Conservation (phyloP, 345 rosid species). For the Syzygium aqueum region DNA sequence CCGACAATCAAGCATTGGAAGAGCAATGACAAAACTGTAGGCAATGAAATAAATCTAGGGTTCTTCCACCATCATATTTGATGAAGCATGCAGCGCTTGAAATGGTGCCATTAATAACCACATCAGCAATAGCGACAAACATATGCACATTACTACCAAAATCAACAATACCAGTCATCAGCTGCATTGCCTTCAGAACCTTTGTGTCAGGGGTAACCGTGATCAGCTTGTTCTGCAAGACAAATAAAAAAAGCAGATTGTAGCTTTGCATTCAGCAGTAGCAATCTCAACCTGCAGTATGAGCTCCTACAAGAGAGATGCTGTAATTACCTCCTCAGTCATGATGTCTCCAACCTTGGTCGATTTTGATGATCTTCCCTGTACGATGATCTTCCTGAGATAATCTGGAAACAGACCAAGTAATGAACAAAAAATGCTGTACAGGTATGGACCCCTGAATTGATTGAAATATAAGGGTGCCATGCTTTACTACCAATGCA, state of each 20-base stretch:
- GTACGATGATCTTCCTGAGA: slow-evolving; percentile 90
- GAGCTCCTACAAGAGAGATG: not conserved
- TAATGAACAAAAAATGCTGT: not conserved
- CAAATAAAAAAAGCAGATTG: not conserved
- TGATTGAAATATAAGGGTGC: not conserved
- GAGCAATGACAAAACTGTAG: not conserved
- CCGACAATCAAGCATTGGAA: not conserved
- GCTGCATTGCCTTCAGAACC: slow-evolving; percentile 93
- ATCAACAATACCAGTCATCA: slow-evolving; percentile 74
- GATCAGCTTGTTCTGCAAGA: slow-evolving; percentile 75
- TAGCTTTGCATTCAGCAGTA: not conserved
- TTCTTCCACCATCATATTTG: not conserved
- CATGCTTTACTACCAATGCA: not conserved
- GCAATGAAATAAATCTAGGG: not conserved
- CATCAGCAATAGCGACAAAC: not conserved
- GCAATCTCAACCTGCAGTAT: not conserved
- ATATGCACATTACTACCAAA: not conserved
- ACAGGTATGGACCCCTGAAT: not conserved
- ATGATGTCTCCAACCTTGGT: slow-evolving; percentile 98
- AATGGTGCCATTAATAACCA: not conserved
- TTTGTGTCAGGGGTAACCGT: slow-evolving; percentile 90
- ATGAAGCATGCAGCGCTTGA: not conserved
- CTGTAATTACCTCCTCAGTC: slow-evolving; percentile 81
- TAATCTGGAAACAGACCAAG: slow-evolving; percentile 47
- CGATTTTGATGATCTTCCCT: slow-evolving; percentile 96